Percentiles rank a stretch among this genome's conserved stretches.
These are phyloP conservation scores for Aureoboletus auriporus DNA, from an alignment of 768 basidiomycete species.

Conservation along the genomic window DNA sequence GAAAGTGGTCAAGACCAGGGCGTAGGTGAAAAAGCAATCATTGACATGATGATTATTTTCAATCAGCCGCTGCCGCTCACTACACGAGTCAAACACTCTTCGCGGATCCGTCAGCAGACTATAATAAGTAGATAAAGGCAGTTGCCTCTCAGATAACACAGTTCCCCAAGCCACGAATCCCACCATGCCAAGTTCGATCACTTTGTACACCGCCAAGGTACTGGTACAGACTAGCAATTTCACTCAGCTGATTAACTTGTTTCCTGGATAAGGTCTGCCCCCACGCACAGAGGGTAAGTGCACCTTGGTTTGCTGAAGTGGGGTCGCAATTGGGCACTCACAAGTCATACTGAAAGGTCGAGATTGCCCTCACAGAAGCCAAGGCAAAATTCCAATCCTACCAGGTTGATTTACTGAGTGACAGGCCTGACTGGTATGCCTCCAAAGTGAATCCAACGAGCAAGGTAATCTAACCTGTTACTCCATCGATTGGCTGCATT, in stretches of 20 bases:
- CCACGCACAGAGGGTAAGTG: slow-evolving; percentile 51
- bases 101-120: too few species aligned
- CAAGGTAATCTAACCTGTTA: slow-evolving; percentile 41
- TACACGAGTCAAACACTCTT: too few species aligned
- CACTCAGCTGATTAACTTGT: not conserved
- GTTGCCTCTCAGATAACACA: too few species aligned
- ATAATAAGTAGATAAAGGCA: too few species aligned
- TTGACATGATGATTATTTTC: too few species aligned
- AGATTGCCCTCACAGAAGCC: slow-evolving; percentile 60
- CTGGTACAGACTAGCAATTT: not conserved
- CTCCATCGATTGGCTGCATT: not conserved
- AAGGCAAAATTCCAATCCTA: slow-evolving; percentile 44
- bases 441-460: slow-evolving; percentile 61
- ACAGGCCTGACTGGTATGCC: slow-evolving; percentile 71
- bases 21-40: too few species aligned
- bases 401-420: slow-evolving; percentile 56
- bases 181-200: slow-evolving; percentile 27
- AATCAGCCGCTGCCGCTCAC: too few species aligned
- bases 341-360: slow-evolving; percentile 34
- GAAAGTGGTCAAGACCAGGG: too few species aligned
- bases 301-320: not conserved
- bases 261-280: slow-evolving; percentile 45
- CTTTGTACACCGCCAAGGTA: slow-evolving; percentile 48
- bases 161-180: too few species aligned
- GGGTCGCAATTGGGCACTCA: not conserved